phyloP scores from a whole-genome alignment of 1,284 basidiomycete species.

The Cryptococcus neoformans region DNA sequence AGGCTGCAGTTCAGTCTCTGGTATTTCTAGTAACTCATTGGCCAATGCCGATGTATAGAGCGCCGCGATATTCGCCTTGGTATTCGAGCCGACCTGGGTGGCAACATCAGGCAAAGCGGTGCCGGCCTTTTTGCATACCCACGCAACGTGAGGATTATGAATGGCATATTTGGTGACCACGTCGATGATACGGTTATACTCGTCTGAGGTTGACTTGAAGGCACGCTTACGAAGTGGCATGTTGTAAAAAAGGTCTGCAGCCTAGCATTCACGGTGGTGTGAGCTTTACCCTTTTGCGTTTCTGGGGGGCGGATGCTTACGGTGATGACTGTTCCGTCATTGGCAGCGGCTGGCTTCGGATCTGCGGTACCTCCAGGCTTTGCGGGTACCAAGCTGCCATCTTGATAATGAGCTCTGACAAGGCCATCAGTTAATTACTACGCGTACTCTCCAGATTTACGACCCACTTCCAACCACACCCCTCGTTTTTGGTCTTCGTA shows the following conservation, averaged over 20 bases:
- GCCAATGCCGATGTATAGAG: conserved; percentile 79
- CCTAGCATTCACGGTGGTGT: conserved; percentile 52
- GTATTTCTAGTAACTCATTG: conserved; percentile 69
- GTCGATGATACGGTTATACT: conserved; percentile 88
- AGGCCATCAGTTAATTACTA: not conserved
- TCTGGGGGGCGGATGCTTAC: conserved; percentile 52
- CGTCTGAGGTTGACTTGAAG: conserved; percentile 80
- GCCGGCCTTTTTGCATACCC: conserved; percentile 85
- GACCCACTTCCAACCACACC: conserved; percentile 84
- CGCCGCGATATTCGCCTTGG: conserved; percentile 69
- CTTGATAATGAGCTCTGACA: conserved; percentile 69
- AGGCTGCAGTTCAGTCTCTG: conserved; percentile 41
- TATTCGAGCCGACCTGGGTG: conserved; percentile 68
- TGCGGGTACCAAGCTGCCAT: conserved; percentile 66
- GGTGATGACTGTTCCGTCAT: conserved; percentile 86
- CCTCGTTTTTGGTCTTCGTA: conserved; percentile 78
- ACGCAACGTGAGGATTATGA: conserved; percentile 83
- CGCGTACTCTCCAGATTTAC: not conserved
- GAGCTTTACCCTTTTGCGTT: not conserved
- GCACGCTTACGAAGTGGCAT: conserved; percentile 84
- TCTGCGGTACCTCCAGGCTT: conserved; percentile 67
- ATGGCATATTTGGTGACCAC: conserved; percentile 93
- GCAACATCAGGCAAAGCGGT: conserved; percentile 74
- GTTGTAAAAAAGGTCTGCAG: conserved; percentile 95
- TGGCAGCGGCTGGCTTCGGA: conserved; percentile 87